Conservation (phyloP, 345 rosid species). For the Citrus glauca region DNA sequence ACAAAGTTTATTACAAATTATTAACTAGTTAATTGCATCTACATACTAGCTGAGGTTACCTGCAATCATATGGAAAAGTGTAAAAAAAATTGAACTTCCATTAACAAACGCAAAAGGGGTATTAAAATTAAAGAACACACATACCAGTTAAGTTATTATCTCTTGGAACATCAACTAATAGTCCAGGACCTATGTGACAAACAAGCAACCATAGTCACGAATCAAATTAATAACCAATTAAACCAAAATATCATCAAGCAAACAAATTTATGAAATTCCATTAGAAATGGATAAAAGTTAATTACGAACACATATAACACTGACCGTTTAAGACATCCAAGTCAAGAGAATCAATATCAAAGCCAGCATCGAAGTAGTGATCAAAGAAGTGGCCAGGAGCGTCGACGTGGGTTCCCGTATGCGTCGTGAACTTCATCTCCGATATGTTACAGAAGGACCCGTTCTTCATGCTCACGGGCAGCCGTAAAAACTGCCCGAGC, state of each 20-base stretch:
- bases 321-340: constrained; percentile 34
- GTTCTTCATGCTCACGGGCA: constrained; percentile 35
- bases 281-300: background rate
- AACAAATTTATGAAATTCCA: background rate
- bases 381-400: constrained; percentile 49
- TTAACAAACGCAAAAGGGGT: background rate
- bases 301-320: background rate
- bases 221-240: background rate
- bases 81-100: background rate
- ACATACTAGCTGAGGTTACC: too few species aligned
- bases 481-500: background rate
- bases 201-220: background rate
- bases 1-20: background rate
- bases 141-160: constrained; percentile 58
- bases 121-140: background rate
- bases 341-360: constrained; percentile 43
- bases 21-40: too few species aligned
- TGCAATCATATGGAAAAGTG: rapidly evolving
- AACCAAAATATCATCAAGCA: too few species aligned
- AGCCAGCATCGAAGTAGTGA: constrained; percentile 44
- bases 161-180: constrained; percentile 63
- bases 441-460: constrained; percentile 30
- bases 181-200: constrained; percentile 15
- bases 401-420: constrained; percentile 56
- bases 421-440: constrained; percentile 32